phyloP scores from a whole-genome alignment of 805 yeast genomes.

The Candida easanensis region DNA sequence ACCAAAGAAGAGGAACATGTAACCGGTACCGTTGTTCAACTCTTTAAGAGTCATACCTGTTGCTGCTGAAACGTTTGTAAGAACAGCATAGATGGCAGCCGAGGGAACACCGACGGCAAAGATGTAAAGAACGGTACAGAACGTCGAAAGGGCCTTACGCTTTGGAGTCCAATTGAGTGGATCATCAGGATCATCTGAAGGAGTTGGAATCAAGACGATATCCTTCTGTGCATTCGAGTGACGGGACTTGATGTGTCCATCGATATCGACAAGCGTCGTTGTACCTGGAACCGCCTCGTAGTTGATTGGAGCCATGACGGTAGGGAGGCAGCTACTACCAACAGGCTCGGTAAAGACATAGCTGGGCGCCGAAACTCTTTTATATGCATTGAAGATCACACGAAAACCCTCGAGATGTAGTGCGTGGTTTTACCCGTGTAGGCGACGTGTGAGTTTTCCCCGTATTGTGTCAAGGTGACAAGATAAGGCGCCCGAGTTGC shows the following conservation, averaged over 20 bases:
- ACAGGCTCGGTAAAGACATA: too few species aligned
- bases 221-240: constrained; percentile 32
- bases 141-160: constrained; percentile 45
- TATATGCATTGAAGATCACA: too few species aligned
- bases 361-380: too few species aligned
- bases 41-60: constrained; percentile 36
- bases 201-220: constrained; percentile 60
- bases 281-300: constrained; percentile 48
- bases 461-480: too few species aligned
- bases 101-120: constrained; percentile 44
- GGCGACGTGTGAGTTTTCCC: too few species aligned
- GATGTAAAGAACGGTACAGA: constrained; percentile 42
- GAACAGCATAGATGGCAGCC: constrained; percentile 46
- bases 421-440: too few species aligned
- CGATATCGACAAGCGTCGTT: constrained; percentile 46
- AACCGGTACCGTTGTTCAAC: constrained; percentile 48
- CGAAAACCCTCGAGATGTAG: too few species aligned
- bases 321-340: constrained; percentile 8
- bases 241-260: constrained; percentile 31
- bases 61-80: constrained; percentile 34
- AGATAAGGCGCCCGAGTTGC: too few species aligned
- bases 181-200: constrained; percentile 66
- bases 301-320: constrained; percentile 16
- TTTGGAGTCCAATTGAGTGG: constrained; percentile 59
- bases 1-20: constrained; percentile 49